Evolutionary conservation across 2,329 filamentous ascomycete genomes (phyloP), one percentile per base, ranked within the genome.

Genomic region (Arthrobotrys musiformis): DNA sequence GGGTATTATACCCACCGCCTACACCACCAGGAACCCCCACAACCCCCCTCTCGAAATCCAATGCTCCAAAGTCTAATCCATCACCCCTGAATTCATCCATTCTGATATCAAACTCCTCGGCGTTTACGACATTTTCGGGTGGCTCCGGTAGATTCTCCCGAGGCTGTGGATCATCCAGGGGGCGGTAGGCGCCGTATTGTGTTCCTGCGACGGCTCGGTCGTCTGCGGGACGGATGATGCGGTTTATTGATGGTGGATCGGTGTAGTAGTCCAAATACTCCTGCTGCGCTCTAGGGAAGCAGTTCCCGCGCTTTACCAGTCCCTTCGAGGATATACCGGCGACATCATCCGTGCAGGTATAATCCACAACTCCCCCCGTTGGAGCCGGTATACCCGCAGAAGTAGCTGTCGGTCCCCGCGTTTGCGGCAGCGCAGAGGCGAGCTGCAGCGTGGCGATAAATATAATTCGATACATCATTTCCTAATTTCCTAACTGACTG

Each of bases 301-400:
- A 68, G n/a, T 42, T 44, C 1, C 64, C 64, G 6, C 64, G 22
- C 30, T 68, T 68, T 24, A 6, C 19, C 4, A 68, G 17, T 26
- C 26, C 52, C 42, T 46, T 22, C 42, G 11, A 46, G 17, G 13
- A 19, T 19, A 19, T 46, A 15, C 11, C n/a, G n/a, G n/a, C n/a
- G n/a, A n/a, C n/a, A n/a, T n/a, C n/a, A n/a, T n/a, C n/a, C n/a
- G n/a, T n/a, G n/a, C n/a, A n/a, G n/a, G n/a, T n/a, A n/a, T n/a
- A n/a, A n/a, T n/a, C n/a, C n/a, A n/a, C n/a, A n/a, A n/a, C n/a
- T n/a, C n/a, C n/a, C n/a, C n/a, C n/a, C n/a, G n/a, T n/a, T n/a
- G n/a, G n/a, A n/a, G n/a, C n/a, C n/a, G n/a, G n/a, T n/a, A n/a
- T n/a, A n/a, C n/a, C n/a, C n/a, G n/a, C n/a, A n/a, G n/a, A n/a